Evolutionary conservation across 768 basidiomycete genomes (phyloP), one percentile per base, ranked within the genome.

Genomic region (Brasilioporus rufonigricans): DNA sequence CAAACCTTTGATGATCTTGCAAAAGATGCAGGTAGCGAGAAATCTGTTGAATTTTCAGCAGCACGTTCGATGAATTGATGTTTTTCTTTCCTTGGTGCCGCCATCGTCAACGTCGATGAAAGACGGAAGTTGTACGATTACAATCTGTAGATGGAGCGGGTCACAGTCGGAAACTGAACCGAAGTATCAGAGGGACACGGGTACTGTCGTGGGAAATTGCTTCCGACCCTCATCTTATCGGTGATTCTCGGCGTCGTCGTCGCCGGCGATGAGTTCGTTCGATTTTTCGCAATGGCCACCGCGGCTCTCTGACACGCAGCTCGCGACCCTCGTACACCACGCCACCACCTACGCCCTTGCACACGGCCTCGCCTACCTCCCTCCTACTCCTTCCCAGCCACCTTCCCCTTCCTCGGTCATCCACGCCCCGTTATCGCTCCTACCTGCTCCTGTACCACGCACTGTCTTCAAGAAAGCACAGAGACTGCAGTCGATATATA

Each of bases 1-100:
- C 71, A 26, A 44, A 85, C 93, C 91, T 75, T 91, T 91, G 76
- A 94, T 81, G 71, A 98, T 97, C 76, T 87, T 97, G 81, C 96
- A 98, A 76, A 97, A 98, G 64, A 98, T 74, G 72, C 94, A 97
- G 23, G 70, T 71, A 6, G 84, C 78, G 48, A 87, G 76, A 45
- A 75, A 74, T 64, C 86, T 86, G 52, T 7, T 2, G 4, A 13
- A 0, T n/a, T 4, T 4, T 68, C n/a, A 56, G 44, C 19, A 3
- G 21, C 3, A 29, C n/a, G 0, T 0, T 14, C 36, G 6, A 14
- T 0, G 5, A 1, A 23, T 5, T 1, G 26, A 18, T 14, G 5
- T 16, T 14, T 7, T 26, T 1, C 65, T 55, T 44, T 50, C 67
- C 65, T 67, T 60, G 67, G 60, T 41, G 58, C 48, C 27, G 64